Evolutionary conservation across 177 flowering plant genomes (phyloP).

Genomic region (Vitis hybrid): DNA sequence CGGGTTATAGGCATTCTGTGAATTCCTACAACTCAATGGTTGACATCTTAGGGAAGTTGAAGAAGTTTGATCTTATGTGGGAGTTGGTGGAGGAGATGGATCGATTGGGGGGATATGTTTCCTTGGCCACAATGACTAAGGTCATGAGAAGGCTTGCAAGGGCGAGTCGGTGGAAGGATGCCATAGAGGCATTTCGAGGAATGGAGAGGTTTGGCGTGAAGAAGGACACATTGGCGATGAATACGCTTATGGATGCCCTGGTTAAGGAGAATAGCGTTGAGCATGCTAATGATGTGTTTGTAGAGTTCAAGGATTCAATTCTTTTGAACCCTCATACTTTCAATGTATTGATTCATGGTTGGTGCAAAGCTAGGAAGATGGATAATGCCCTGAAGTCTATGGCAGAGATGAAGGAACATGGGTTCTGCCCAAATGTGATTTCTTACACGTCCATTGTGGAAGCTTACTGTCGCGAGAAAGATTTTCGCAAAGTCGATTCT

Average conservation of each 20-base stretch:
- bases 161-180: conserved; percentile 38
- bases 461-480: conserved; percentile 43
- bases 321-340: conserved; percentile 29
- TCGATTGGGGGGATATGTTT: conserved; percentile 31
- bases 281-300: conserved; percentile 38
- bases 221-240: conserved; percentile 40
- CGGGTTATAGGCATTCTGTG: conserved; percentile 33
- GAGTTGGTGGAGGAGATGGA: conserved; percentile 57
- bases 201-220: conserved; percentile 43
- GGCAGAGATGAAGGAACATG: conserved; percentile 40
- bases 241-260: conserved; percentile 44
- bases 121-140: conserved; percentile 43
- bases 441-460: conserved; percentile 56
- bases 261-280: conserved; percentile 45
- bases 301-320: conserved; percentile 39
- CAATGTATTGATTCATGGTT: conserved; percentile 59
- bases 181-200: conserved; percentile 38
- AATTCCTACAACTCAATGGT: conserved; percentile 45
- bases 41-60: conserved; percentile 52
- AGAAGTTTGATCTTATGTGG: conserved; percentile 53
- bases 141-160: conserved; percentile 51
- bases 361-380: conserved; percentile 47
- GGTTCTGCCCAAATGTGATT: conserved; percentile 40
- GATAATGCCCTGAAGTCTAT: conserved; percentile 35
- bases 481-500: conserved; percentile 49